Conservation (phyloP, 176 grass and related monocot genomes). For the Raddia guianensis region DNA sequence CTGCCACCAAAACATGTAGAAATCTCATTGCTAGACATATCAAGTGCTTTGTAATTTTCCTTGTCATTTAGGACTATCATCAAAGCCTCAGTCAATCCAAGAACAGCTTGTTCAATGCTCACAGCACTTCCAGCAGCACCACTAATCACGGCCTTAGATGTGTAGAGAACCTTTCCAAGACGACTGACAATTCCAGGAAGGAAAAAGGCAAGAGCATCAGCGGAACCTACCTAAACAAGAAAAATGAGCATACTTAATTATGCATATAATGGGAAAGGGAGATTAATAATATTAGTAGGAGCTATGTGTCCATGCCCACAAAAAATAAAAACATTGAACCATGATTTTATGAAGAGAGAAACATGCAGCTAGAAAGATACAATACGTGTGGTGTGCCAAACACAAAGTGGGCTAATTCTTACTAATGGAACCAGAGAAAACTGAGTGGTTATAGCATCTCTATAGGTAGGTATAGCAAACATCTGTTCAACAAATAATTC, state of each 20-base stretch:
- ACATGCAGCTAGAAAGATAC: slow-evolving; percentile 26
- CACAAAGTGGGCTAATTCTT: slow-evolving; percentile 12
- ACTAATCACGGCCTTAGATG: slow-evolving; percentile 68
- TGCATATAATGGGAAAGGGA: slow-evolving; percentile 3
- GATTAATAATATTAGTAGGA: slow-evolving; percentile 23
- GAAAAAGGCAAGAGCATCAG: slow-evolving; percentile 94
- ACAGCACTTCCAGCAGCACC: slow-evolving; percentile 81
- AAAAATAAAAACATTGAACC: slow-evolving; percentile 25
- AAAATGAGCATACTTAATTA: slow-evolving; percentile 33
- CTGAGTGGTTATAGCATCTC: slow-evolving; percentile 15
- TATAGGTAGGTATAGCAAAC: slow-evolving; percentile 5
- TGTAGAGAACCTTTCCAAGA: slow-evolving; percentile 77
- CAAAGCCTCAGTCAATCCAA: slow-evolving; percentile 85
- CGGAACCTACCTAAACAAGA: slow-evolving; percentile 80
- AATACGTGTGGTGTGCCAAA: neutral
- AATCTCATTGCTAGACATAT: slow-evolving; percentile 34
- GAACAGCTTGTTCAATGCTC: slow-evolving; percentile 75
- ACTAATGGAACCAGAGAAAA: slow-evolving; percentile 18
- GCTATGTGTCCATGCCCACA: neutral
- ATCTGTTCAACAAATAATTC: slow-evolving; percentile 24
- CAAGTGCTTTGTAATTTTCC: slow-evolving; percentile 56
- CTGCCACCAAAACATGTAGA: slow-evolving; percentile 12
- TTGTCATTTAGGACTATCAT: slow-evolving; percentile 83
- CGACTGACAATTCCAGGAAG: slow-evolving; percentile 88
- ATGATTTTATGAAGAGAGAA: slow-evolving; percentile 31